A percentile compares a stretch with the other conserved stretches of the same genome.
These are phyloP conservation scores for Trypanosomatidae sp. DNA, from an alignment of 208 protist genomes.

Conservation along the genomic window DNA sequence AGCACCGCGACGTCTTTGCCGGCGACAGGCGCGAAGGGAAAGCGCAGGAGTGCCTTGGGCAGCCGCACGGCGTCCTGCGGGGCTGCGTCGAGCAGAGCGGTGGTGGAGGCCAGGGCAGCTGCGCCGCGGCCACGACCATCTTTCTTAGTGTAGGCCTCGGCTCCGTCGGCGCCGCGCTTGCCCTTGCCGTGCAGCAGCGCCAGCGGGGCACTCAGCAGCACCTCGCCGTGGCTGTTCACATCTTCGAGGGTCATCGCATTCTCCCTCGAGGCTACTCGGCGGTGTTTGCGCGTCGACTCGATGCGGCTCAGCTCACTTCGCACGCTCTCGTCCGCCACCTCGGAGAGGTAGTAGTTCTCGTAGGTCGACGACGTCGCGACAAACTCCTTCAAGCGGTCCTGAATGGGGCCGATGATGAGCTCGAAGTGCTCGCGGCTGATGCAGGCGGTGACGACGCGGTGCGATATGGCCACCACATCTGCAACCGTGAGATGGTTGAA, in stretches of 20 bases:
- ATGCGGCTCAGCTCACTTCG: slow-evolving; percentile 58
- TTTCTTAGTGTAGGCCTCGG: too few relatives aligned
- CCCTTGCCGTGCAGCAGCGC: slow-evolving; percentile 28
- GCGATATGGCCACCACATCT: too few relatives aligned
- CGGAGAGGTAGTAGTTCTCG: slow-evolving; percentile 59
- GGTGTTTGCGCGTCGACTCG: slow-evolving; percentile 31
- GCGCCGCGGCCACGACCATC: too few relatives aligned
- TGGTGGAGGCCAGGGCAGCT: too few relatives aligned
- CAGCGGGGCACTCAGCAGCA: slow-evolving; percentile 36
- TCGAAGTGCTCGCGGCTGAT: slow-evolving; percentile 88
- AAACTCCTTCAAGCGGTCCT: slow-evolving; percentile 82
- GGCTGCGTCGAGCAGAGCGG: too few relatives aligned
- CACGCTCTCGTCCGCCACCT: slow-evolving; percentile 61
- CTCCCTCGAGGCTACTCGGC: too few relatives aligned
- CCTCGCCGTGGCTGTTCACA: too few relatives aligned
- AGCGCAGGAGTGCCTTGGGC: slow-evolving; percentile 21
- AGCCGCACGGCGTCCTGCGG: too few relatives aligned
- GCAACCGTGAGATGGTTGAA: slow-evolving; percentile 82
- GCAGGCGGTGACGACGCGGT: too few relatives aligned
- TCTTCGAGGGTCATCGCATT: too few relatives aligned
- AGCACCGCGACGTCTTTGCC: too few relatives aligned
- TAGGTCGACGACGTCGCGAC: slow-evolving; percentile 64
- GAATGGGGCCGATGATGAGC: slow-evolving; percentile 80
- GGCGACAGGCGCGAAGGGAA: slow-evolving; percentile 26
- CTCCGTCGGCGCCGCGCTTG: too few relatives aligned